Base-by-base conservation (phyloP, 192 early-diverging fungal species). In the Podila epicladia region DNA sequence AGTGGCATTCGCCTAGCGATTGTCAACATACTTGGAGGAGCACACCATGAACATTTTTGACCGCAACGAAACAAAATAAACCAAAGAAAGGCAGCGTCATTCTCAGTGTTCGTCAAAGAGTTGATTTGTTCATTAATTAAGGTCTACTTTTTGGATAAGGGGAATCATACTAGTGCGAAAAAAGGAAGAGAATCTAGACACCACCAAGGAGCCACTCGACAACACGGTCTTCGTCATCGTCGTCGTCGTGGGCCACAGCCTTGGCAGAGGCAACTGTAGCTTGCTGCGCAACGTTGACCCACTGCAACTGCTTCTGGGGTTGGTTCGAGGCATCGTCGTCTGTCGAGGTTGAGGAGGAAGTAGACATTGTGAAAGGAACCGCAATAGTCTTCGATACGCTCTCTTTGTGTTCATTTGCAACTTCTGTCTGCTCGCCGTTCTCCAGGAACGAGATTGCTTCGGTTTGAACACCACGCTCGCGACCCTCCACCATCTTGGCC, bases 401-500 rank as follows among this genome's bases (percentile, higher is more conserved):
- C 6, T 33, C 15, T 32, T 72, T 41, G 61, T 26, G 17, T 26
- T 69, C 66, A 37, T 1, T 57, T 4, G 63, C n/a, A 15, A 58
- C 41, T 5, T 51, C 0, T 5, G 65, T 37, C 28, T 50, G 38
- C 5, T 50, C 60, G 6, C 29, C 51, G 38, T 58, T 55, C 12
- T 63, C 59, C 67, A 69, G 51, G 31, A 73, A 64, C 12, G 65
- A 45, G 4, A 73, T 57, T 1, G 77, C 65, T 15, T 80, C 77
- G 22, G 77, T 80, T 49, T 80, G 77, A 5, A 80, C 67, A 50
- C 77, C 77, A 69, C 77, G 77, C 32, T 80, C 77, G 22, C 70
- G 70, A 41, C 77, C 77, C 63, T 80, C 77, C 26, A 80, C 66
- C 77, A 80, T 80, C 71, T 80, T 80, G 62, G 77, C 77, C 77